Evolutionary conservation across 345 rosid genomes (phyloP).

Genomic region (Arabidopsis arenosa): DNA sequence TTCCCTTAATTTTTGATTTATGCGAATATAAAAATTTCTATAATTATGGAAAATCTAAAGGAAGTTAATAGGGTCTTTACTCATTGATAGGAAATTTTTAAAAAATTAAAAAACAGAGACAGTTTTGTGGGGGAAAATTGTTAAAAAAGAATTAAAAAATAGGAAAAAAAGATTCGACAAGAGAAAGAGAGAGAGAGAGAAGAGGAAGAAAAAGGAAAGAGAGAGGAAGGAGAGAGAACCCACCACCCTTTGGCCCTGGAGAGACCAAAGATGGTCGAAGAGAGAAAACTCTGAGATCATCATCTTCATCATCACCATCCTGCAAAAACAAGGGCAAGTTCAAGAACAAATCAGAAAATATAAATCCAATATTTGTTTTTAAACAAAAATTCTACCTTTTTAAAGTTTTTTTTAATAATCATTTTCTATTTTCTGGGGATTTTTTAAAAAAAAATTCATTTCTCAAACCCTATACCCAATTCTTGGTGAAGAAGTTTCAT

Average conservation of each 20-base stretch:
- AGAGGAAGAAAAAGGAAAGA: constrained; percentile 28
- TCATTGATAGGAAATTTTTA: constrained; percentile 19
- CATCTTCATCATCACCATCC: constrained; percentile 23
- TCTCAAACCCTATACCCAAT: constrained; percentile 42
- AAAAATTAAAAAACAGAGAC: constrained; percentile 29
- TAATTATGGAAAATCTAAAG: constrained; percentile 43
- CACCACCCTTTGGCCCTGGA: constrained; percentile 50
- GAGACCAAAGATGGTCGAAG: constrained; percentile 65
- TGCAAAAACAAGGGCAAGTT: constrained; percentile 54
- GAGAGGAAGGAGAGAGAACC: constrained; percentile 40
- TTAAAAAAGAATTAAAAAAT: constrained; percentile 31
- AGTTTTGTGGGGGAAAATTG: constrained; percentile 43
- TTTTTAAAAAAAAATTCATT: constrained; percentile 20
- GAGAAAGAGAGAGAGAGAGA: constrained; percentile 32
- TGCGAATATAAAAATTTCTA: constrained; percentile 12
- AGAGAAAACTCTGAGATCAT: constrained; percentile 77
- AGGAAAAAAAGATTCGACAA: constrained; percentile 20
- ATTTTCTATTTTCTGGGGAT: constrained; percentile 29
- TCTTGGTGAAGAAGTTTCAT: constrained; percentile 31
- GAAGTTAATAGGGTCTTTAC: constrained; percentile 37
- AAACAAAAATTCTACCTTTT: background rate
- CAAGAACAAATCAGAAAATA: constrained; percentile 36
- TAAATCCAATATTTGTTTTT: background rate
- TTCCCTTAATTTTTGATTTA: background rate
- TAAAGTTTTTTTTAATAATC: background rate